phyloP scores from a whole-genome alignment of 805 yeast species.

The Saturnispora saitoi region DNA sequence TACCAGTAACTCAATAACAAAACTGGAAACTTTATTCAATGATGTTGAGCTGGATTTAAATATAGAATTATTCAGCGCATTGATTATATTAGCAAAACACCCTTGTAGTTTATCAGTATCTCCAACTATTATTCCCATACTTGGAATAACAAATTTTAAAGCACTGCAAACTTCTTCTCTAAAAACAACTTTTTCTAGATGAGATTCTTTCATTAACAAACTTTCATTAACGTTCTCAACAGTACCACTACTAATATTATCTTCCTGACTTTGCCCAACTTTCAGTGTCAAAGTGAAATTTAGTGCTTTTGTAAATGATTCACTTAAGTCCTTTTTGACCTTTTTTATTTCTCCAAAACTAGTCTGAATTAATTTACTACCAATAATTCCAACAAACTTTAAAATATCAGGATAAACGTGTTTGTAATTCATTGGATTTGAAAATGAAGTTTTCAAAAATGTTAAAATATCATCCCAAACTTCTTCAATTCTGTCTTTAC shows the following conservation, averaged over 20 bases:
- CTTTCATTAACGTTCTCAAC: neutral
- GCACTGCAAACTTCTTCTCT: constrained; percentile 40
- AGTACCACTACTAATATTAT: constrained; percentile 4
- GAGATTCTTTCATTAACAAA: neutral
- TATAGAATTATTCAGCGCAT: constrained; percentile 45
- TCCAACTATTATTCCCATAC: constrained; percentile 34
- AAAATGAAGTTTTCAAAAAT: constrained; percentile 52
- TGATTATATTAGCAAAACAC: constrained; percentile 43
- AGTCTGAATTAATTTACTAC: constrained; percentile 47
- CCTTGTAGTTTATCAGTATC: constrained; percentile 56
- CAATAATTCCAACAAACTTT: constrained; percentile 41
- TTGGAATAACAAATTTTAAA: constrained; percentile 33
- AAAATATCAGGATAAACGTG: constrained; percentile 45
- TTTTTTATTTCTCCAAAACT: constrained; percentile 56
- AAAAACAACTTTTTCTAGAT: constrained; percentile 18
- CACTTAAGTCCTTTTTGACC: constrained; percentile 42
- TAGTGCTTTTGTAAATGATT: constrained; percentile 21
- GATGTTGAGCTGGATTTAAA: constrained; percentile 33
- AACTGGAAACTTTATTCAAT: constrained; percentile 30
- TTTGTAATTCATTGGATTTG: constrained; percentile 40
- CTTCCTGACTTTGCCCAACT: constrained; percentile 15
- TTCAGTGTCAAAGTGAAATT: constrained; percentile 21
- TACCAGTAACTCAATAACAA: constrained; percentile 35
- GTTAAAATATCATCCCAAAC: constrained; percentile 52
- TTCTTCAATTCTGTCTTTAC: constrained; percentile 67